phyloP scores from a whole-genome alignment of 139 green algal species.

The Dunaliella sp. region DNA sequence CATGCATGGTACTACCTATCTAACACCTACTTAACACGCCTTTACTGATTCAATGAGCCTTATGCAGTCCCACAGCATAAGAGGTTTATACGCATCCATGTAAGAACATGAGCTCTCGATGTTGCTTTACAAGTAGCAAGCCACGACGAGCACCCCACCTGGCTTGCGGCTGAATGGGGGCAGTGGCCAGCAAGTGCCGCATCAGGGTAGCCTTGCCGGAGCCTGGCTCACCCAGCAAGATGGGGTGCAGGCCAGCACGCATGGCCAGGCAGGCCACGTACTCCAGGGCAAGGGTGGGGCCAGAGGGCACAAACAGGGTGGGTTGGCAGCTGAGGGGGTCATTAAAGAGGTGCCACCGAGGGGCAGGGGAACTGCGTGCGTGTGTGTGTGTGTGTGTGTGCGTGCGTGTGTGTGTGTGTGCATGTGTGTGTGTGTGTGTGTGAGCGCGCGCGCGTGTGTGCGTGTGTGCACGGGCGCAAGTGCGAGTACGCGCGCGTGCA shows the following conservation, averaged over 20 bases:
- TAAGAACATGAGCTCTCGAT: no score
- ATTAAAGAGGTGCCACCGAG: constrained; percentile 28
- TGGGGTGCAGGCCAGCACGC: constrained; percentile 22
- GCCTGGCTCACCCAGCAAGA: constrained; percentile 31
- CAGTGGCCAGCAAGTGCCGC: constrained; percentile 29
- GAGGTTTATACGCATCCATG: no score
- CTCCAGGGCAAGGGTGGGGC: constrained; percentile 21
- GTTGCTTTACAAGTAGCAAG: no score
- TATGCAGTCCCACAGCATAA: no score
- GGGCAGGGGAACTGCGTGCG: not conserved
- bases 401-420: not conserved
- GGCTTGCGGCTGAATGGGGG: not conserved
- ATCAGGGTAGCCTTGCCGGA: constrained; percentile 30
- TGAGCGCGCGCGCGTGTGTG: not conserved
- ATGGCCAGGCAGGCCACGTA: constrained; percentile 22
- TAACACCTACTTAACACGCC: no score
- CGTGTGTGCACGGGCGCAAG: not conserved
- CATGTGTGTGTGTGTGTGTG: not conserved
- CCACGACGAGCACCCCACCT: no score
- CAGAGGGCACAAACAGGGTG: constrained; percentile 31
- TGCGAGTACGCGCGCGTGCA: not conserved
- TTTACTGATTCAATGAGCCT: no score
- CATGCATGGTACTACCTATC: no score
- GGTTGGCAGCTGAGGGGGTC: constrained; percentile 3
- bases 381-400: constrained; percentile 4